Evolutionary conservation across 2,329 filamentous ascomycete species (phyloP), one percentile per base, ranked within the genome.

Genomic region (Corinectria fuckeliana): DNA sequence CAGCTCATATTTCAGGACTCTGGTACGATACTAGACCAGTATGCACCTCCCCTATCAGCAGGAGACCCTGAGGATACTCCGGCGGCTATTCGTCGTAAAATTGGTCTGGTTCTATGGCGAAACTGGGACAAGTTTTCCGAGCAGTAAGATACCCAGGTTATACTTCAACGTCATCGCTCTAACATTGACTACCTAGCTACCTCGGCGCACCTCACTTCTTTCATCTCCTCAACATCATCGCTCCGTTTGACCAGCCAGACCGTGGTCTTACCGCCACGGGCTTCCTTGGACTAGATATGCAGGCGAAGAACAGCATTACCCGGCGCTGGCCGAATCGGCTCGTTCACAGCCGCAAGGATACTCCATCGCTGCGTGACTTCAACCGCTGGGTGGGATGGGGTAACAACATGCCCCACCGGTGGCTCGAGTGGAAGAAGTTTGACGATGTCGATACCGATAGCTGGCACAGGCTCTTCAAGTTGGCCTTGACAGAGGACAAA

Each of bases 361-460:
- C 11, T 10, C 67, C 64, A 4, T 56, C 52, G 2, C 23, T 57
- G 16, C 23, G 56, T 16, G 63, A 68, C 10, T 68, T 69, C 9
- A 63, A 69, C 34, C 65, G 66, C 25, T 68, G 56, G 57, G 14
- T 71, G 6, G 57, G 67, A 1, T 72, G 71, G 71, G 50, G 62
- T 5, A 45, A 63, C 45, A 42, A 36, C 13, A 56, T 34, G 23
- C 67, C 70, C 3, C 47, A 61, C 18, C 62, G 65, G 44, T 72
- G 70, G 70, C 44, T 73, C 4, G 71, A 73, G 50, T 73, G 71
- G 71, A 67, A 61, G 20, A 68, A 55, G 23, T 23, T 41, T 13
- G 23, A n/a, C 4, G 69, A 70, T n/a, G 14, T 59, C 3, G 9
- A 13, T 3, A n/a, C 14, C 2, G 13, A 41, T 3, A 36, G 44